Evolutionary conservation across 805 yeast species (phyloP).

Genomic region (Gaillardinia entomophila): DNA sequence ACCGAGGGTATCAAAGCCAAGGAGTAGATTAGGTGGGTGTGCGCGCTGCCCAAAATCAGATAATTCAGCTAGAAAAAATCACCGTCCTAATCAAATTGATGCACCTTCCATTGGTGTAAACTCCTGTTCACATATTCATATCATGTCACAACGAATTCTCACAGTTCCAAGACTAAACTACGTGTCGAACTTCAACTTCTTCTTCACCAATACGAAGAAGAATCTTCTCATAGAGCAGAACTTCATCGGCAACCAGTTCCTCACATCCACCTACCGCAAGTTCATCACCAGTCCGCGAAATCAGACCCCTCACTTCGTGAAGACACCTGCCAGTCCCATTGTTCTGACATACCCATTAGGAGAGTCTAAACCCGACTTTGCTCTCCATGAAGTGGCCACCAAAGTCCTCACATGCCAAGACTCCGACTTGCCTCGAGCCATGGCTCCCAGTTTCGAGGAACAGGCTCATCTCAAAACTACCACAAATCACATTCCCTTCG

Average conservation of each 20-base stretch:
- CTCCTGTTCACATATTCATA: not conserved
- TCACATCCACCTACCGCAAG: constrained; percentile 4
- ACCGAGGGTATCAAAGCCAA: no score
- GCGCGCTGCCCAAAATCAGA: no score
- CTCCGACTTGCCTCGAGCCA: constrained; percentile 18
- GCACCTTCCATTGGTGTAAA: no score
- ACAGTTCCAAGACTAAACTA: constrained; percentile 15
- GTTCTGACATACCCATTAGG: not conserved
- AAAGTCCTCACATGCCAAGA: constrained; percentile 43
- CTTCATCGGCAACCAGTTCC: constrained; percentile 27
- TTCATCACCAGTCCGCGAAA: not conserved
- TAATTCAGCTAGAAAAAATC: no score
- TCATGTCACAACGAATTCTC: constrained; percentile 13
- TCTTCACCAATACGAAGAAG: constrained; percentile 30
- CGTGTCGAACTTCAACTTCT: constrained; percentile 26
- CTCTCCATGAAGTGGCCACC: constrained; percentile 36
- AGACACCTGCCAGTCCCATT: not conserved
- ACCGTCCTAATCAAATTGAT: no score
- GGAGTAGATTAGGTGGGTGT: not conserved
- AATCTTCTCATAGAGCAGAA: constrained; percentile 23
- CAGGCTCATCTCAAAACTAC: constrained; percentile 8
- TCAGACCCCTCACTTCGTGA: not conserved
- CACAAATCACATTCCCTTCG: constrained; percentile 45
- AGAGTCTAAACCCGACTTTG: not conserved
- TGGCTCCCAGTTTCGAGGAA: not conserved